Evolutionary conservation across 1,284 basidiomycete species (phyloP).

Genomic region (Garcileccinum viscosum): DNA sequence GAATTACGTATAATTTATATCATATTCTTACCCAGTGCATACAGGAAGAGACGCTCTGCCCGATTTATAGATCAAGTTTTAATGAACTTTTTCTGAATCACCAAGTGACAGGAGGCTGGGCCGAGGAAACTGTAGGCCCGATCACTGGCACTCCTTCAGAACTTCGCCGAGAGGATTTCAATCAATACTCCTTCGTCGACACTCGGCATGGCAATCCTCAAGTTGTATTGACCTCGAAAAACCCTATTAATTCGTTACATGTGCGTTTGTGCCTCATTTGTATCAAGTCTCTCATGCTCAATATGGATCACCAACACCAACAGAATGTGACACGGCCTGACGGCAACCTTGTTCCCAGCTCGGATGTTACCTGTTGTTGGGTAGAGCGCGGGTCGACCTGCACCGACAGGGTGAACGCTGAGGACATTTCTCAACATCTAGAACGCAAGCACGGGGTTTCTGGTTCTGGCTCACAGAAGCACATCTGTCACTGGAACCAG

Average conservation of each 20-base stretch:
- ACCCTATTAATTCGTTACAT: background rate
- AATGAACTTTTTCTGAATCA: background rate
- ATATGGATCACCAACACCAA: background rate
- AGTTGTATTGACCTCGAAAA: background rate
- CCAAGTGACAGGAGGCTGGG: too few species aligned
- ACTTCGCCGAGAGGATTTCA: too few species aligned
- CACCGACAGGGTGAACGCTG: constrained; percentile 2
- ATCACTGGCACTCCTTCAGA: background rate
- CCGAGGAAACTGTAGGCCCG: background rate
- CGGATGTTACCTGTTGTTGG: constrained; percentile 5
- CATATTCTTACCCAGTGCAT: background rate
- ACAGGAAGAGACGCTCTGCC: background rate
- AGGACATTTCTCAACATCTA: constrained; percentile 6
- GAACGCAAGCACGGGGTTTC: background rate
- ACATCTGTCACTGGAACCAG: constrained; percentile 5
- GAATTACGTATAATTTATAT: too few species aligned
- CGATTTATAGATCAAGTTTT: background rate
- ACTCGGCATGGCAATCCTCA: background rate
- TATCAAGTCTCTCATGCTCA: background rate
- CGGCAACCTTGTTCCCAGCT: background rate
- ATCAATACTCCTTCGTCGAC: too few species aligned
- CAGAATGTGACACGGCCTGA: constrained; percentile 17
- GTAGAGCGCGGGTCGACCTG: background rate
- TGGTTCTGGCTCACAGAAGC: background rate
- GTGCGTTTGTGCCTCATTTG: constrained; percentile 8